Base-by-base conservation (phyloP, 2,329 filamentous ascomycete genomes). In the Cephalotrichum gorgonifer region DNA sequence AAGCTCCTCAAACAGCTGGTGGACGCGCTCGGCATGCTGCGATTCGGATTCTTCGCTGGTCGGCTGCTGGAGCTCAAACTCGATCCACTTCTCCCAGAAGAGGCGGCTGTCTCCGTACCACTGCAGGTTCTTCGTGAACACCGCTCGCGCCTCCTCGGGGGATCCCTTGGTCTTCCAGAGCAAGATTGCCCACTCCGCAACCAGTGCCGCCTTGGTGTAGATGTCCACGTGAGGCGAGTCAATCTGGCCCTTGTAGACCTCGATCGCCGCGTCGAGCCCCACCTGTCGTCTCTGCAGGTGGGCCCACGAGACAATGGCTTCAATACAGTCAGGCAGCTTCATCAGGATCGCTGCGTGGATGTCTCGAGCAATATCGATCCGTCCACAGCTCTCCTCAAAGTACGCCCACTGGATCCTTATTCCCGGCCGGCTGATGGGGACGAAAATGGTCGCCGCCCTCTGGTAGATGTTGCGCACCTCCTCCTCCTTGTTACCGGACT, bases 381-480 rank as follows among this genome's bases (percentile, higher is more conserved):
- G 81, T 4, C 81, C 87, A 38, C 78, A 76, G 65, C 87, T 85
- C 68, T 98, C 93, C 63, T 98, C 93, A 55, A 96, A 96, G 57
- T 90, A 88, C 14, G 93, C 91, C 71, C 90, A 97, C 62, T 95
- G 87, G 52, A 97, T 74, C 50, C 93, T 82, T 54, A 95, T 83
- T 1, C 83, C 83, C 1, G 91, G 89, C 51, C 85, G 76, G 56
- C 88, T 88, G 58, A 97, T 85, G 3, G 91, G 89, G 1, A 95
- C 88, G 62, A 85, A 96, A 48, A 95, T 68, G 46, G 81, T 89
- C 55, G 86, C 83, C 9, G 91, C 93, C 50, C 89, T 82, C 62
- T 91, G 82, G 62, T 94, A 97, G 54, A 97, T 93, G 64, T 88
- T 90, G 50, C 93, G 85, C 6, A 91, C 84, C 61, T 96, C 90